Evolutionary conservation across 768 basidiomycete genomes (phyloP), one percentile per base, ranked within the genome.

Genomic region (Boletus sp.): DNA sequence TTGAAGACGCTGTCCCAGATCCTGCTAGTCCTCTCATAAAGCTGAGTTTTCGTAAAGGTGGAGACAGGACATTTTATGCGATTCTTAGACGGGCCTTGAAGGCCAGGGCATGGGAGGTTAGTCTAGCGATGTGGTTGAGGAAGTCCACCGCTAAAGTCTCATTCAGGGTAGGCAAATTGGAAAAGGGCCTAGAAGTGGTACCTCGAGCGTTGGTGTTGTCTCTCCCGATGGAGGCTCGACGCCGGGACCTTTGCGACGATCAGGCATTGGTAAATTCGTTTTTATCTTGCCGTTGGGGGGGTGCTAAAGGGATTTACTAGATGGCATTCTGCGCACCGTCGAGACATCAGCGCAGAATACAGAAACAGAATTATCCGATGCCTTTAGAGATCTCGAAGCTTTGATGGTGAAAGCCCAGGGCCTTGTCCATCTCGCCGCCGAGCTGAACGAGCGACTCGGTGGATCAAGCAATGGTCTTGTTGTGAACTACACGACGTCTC

Each of bases 401-500:
- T 73, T 98, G 43, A 94, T 90, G 88, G 77, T 87, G 45, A 90
- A 95, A 66, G 93, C 94, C 1, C 87, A 84, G 59, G 93, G 95
- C 61, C 96, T 98, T 85, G 94, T 95, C 53, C 82, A 82, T 30
- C 79, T 98, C 23, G 94, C 96, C 3, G 87, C 85, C 48, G 88
- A 95, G 35, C 80, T 98, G 57, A 94, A 92, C 64, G 83, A 90
- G 53, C 89, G 83, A 57, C 77, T 97, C 25, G 85, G 86, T 7
- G 79, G 80, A 0, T 66, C 74, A 8, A 57, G 55, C 35, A 56
- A 51, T 14, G 51, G 58, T 7, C 49, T 61, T 21, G 30, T 39
- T 14, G 32, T 33, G 48, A 58, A 27, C 19, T 19, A 50, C 21
- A 29, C 54, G 34, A 19, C 42, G 6, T n/a, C 57, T 47, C 23